Percentiles rank a stretch among this genome's conserved stretches.
Conservation (phyloP, 495 filamentous ascomycete species). For the Aspergillus steynii region DNA sequence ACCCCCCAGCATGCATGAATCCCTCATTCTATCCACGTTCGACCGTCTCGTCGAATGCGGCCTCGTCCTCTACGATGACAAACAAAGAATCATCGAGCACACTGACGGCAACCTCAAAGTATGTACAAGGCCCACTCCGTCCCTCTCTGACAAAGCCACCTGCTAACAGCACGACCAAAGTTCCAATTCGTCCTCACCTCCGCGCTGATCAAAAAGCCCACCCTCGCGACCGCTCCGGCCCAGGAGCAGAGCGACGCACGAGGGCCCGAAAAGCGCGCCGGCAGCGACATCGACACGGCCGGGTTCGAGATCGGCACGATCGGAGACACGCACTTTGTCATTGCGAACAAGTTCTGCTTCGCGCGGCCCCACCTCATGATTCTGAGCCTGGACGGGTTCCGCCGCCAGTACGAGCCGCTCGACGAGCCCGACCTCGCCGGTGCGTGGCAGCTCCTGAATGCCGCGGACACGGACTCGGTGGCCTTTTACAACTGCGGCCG, state of each 20-base stretch:
- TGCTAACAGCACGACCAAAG: background rate
- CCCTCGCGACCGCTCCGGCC: background rate
- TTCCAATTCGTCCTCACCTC: conserved; percentile 10
- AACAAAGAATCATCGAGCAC: conserved; percentile 8
- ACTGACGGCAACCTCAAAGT: conserved; percentile 9
- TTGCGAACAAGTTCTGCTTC: conserved; percentile 42
- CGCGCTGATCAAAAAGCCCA: conserved; percentile 6
- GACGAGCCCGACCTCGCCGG: conserved; percentile 20
- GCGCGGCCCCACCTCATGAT: conserved; percentile 41
- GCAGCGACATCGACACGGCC: conserved; percentile 4
- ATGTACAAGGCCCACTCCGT: background rate
- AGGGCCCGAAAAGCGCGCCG: conserved; percentile 3
- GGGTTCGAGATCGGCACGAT: conserved; percentile 1
- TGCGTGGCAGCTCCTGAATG: conserved; percentile 20
- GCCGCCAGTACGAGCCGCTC: conserved; percentile 34
- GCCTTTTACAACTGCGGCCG: conserved; percentile 40
- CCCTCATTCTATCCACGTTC: conserved; percentile 8
- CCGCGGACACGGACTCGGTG: conserved; percentile 17
- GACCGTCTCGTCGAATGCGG: conserved; percentile 7
- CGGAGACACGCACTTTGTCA: conserved; percentile 32
- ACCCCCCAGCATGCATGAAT: conserved; percentile 3
- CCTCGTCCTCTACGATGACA: conserved; percentile 2
- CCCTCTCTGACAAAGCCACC: background rate
- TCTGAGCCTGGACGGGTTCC: conserved; percentile 37
- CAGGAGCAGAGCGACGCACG: background rate